phyloP scores from a whole-genome alignment of 31 red algal species.

The Asparagopsis taxiformis region DNA sequence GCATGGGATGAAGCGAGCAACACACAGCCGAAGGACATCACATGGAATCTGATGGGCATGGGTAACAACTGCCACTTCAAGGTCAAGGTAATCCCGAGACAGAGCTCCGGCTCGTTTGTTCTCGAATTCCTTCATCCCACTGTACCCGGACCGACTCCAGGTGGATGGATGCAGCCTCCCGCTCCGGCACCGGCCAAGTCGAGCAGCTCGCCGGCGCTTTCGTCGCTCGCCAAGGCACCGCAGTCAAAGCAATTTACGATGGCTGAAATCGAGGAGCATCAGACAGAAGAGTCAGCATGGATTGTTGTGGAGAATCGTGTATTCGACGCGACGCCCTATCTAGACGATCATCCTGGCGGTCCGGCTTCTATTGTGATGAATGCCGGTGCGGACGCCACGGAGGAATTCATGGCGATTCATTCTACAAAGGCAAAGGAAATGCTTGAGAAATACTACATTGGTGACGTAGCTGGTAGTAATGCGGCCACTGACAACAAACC shows the following conservation, averaged over 20 bases:
- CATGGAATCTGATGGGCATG: constrained; percentile 76
- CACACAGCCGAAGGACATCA: constrained; percentile 58
- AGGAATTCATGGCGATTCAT: constrained; percentile 49
- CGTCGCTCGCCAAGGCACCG: not conserved
- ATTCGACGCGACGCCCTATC: constrained; percentile 42
- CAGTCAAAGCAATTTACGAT: not conserved
- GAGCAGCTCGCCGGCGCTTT: not conserved
- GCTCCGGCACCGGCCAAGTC: not conserved
- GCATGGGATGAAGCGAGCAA: constrained; percentile 74
- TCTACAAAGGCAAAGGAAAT: constrained; percentile 18
- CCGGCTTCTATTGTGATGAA: constrained; percentile 27
- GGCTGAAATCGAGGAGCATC: constrained; percentile 13
- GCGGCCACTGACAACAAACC: not conserved
- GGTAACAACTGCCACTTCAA: constrained; percentile 56
- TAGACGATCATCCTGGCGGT: constrained; percentile 69
- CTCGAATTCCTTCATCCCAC: constrained; percentile 36
- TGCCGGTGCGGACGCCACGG: constrained; percentile 35
- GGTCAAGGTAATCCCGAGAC: constrained; percentile 10
- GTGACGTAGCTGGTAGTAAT: constrained; percentile 6
- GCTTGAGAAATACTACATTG: constrained; percentile 41
- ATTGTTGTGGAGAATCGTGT: constrained; percentile 49
- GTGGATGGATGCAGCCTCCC: constrained; percentile 23
- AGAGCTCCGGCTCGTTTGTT: not conserved
- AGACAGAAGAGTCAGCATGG: constrained; percentile 22
- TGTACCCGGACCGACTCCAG: constrained; percentile 10